phyloP scores from a whole-genome alignment of 164 flowering plant genomes.

The Vitis amurensis region DNA sequence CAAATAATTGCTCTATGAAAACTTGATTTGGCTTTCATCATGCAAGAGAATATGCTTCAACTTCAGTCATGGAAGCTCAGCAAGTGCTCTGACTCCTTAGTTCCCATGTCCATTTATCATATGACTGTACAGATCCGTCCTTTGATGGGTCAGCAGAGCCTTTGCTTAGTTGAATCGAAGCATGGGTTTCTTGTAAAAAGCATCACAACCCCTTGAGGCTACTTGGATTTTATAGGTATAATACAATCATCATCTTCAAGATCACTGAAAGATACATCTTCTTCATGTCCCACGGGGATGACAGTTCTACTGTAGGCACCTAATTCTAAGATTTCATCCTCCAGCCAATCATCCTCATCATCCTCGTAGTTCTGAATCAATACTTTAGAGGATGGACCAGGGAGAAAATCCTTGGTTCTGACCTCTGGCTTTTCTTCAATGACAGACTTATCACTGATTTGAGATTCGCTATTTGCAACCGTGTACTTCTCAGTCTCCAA shows the following conservation, averaged over 20 bases:
- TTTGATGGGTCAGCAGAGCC: constrained; percentile 1
- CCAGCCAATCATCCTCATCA: constrained; percentile 83
- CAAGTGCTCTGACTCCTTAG: neutral
- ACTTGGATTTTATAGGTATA: constrained; percentile 34
- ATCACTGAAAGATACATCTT: constrained; percentile 89
- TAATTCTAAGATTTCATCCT: constrained; percentile 58
- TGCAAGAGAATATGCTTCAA: neutral
- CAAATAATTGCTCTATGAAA: neutral
- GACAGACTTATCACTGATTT: constrained; percentile 42
- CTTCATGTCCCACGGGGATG: constrained; percentile 54
- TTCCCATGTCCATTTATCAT: neutral
- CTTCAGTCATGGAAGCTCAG: neutral
- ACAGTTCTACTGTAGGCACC: constrained; percentile 34
- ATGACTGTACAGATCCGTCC: neutral
- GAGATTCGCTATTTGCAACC: constrained; percentile 30
- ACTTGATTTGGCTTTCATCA: neutral
- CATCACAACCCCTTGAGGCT: constrained; percentile 12
- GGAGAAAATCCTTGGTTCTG: constrained; percentile 23
- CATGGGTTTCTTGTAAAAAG: constrained; percentile 4
- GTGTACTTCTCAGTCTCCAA: constrained; percentile 44
- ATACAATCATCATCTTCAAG: constrained; percentile 53
- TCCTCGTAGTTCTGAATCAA: constrained; percentile 32
- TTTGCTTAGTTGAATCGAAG: neutral
- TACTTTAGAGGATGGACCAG: constrained; percentile 34
- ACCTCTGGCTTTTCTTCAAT: constrained; percentile 43